phyloP scores from a whole-genome alignment of 495 filamentous ascomycete species.

The Opeltia flavorubescens region DNA sequence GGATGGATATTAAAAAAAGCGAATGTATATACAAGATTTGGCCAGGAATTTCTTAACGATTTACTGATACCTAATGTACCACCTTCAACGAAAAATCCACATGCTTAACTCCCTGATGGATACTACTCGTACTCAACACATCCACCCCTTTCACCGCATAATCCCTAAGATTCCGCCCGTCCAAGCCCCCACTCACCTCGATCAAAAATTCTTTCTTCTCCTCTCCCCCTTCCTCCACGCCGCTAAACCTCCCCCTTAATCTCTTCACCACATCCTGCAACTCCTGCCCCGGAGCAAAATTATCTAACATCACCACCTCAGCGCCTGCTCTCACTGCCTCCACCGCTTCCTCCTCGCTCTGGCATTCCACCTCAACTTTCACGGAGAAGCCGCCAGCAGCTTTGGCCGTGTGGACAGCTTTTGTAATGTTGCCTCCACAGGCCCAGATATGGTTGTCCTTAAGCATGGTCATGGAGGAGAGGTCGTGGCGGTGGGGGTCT shows the following conservation, averaged over 20 bases:
- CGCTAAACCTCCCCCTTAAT: slow-evolving; percentile 52
- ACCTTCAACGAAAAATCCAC: slow-evolving; percentile 97
- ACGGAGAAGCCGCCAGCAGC: slow-evolving; percentile 73
- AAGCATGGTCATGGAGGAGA: slow-evolving; percentile 92
- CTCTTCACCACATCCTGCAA: slow-evolving; percentile 54
- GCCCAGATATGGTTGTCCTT: slow-evolving; percentile 98
- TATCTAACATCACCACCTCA: slow-evolving; percentile 95
- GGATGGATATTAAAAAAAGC: neutral
- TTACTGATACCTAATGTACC: slow-evolving; percentile 11
- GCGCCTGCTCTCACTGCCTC: slow-evolving; percentile 84
- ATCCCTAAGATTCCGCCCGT: slow-evolving; percentile 60
- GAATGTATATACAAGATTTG: too few species aligned
- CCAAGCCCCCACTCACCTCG: slow-evolving; percentile 87
- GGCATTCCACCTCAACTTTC: slow-evolving; percentile 93
- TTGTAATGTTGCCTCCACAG: slow-evolving; percentile 59
- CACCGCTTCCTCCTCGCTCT: slow-evolving; percentile 73
- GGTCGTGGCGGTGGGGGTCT: slow-evolving; percentile 81
- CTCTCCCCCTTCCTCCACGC: slow-evolving; percentile 49
- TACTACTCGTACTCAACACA: slow-evolving; percentile 87
- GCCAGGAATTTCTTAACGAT: neutral
- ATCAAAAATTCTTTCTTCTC: slow-evolving; percentile 47
- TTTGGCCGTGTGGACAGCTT: slow-evolving; percentile 73
- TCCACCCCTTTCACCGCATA: slow-evolving; percentile 86
- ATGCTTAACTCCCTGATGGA: slow-evolving; percentile 87
- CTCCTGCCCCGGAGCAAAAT: slow-evolving; percentile 58